Base-by-base conservation (phyloP, 140 eudicot species). In the Ambrosia hybrid region DNA sequence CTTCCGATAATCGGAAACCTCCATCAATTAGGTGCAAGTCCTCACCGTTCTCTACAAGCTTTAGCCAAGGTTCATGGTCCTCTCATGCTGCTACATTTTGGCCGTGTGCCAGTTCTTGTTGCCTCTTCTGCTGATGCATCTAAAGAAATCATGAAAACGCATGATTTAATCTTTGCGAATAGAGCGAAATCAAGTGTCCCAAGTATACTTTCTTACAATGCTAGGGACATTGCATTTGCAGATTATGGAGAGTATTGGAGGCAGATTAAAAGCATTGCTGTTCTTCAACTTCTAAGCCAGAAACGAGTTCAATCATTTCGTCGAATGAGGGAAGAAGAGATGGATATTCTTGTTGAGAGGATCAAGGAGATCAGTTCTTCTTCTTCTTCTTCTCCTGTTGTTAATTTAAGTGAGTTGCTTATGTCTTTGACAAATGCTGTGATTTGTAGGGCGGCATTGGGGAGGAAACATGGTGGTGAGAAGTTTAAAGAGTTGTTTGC, bases 211-310 rank as follows among this genome's bases (percentile, higher is more conserved):
- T 3, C n/a, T 21, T 61, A 61, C 6, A 68, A 43, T n/a, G 57
- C 74, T 0, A 67, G n/a, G 0, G 80, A 75, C 61, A 75, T 75
- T 3, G 57, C 41, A 4, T 75, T 65, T 65, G 66, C 79, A 6
- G 73, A 46, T 4, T 75, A 75, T 39, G 80, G 80, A 3, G 80
- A 76, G 6, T 6, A 26, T 9, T 76, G 80, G 80, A 48, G 80
- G 41, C 80, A 76, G 15, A 13, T 46, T 8, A 76, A 68, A 5
- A 76, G 80, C 56, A 76, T 68, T 16, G 75, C 45, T 0, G 75
- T 49, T 0, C 46, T 76, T 0, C 70, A 76, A 7, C 80, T 76
- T 34, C 53, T 76, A 49, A 76, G 26, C 33, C 17, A 3, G 1
- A 15, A 38, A 4, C 52, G 68, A 57, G 69, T 76, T 6, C 38